These are phyloP conservation scores for Huntiella moniliformis DNA, from an alignment of 2,329 filamentous ascomycete genomes.

Conservation along the genomic window DNA sequence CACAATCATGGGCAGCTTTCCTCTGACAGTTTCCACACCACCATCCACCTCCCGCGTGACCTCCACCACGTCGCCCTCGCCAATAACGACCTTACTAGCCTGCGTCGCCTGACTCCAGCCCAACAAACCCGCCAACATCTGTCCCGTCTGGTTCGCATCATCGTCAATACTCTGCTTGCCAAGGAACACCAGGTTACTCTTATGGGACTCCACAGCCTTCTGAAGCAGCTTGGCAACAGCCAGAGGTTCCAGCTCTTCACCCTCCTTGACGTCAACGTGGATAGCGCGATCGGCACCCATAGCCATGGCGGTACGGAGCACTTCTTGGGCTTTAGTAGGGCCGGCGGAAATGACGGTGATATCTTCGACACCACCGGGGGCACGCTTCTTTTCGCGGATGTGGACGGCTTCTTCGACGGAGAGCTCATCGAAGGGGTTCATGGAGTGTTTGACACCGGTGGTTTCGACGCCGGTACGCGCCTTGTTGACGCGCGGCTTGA, in stretches of 20 bases:
- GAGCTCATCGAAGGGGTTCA: constrained; percentile 98
- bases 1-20: constrained; percentile 78
- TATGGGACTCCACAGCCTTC: constrained; percentile 63
- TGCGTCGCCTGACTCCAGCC: constrained; percentile 92
- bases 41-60: constrained; percentile 91
- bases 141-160: constrained; percentile 85
- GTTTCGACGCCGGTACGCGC: constrained; percentile 77
- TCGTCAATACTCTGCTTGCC: constrained; percentile 98
- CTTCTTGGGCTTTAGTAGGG: constrained; percentile 69
- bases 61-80: constrained; percentile 46
- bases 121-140: constrained; percentile 88
- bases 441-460: constrained; percentile 82
- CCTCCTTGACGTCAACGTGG: constrained; percentile 64
- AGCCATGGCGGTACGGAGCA: constrained; percentile 90
- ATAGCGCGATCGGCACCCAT: constrained; percentile 92
- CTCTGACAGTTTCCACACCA: constrained; percentile 72
- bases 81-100: constrained; percentile 67
- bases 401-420: constrained; percentile 91
- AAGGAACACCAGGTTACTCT: constrained; percentile 77
- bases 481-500: constrained; percentile 53
- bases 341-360: constrained; percentile 83
- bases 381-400: constrained; percentile 69
- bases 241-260: constrained; percentile 67
- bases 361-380: constrained; percentile 61
- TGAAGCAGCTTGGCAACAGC: constrained; percentile 79